Evolutionary conservation across 1,139 yeast genomes (phyloP).

Genomic region (Sugiyamaella xylanicola): DNA sequence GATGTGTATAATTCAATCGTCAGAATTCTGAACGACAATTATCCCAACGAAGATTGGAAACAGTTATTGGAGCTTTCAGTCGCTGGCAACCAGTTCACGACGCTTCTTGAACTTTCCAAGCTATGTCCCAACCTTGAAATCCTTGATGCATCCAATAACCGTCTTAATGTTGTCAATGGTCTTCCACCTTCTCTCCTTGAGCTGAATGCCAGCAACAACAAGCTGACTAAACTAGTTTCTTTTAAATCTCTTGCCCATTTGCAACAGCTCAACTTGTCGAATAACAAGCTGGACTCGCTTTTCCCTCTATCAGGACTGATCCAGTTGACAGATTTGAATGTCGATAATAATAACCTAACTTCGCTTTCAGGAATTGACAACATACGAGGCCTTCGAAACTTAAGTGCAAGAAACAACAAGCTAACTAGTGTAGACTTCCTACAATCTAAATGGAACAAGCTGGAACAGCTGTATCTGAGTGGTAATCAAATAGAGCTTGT

Average conservation of each 20-base stretch:
- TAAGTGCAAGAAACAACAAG: constrained; percentile 36
- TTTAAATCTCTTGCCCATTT: constrained; percentile 39
- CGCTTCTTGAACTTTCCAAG: constrained; percentile 41
- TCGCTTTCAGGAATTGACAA: constrained; percentile 37
- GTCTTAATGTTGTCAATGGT: constrained; percentile 43
- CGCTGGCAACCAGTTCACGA: constrained; percentile 36
- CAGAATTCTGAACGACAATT: constrained; percentile 39
- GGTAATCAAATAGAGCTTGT: constrained; percentile 34
- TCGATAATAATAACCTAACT: constrained; percentile 35
- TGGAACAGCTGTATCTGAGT: constrained; percentile 35
- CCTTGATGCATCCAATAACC: constrained; percentile 41
- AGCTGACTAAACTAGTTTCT: constrained; percentile 39
- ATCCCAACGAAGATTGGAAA: constrained; percentile 45
- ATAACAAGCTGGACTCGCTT: constrained; percentile 41
- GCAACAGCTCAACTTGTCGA: constrained; percentile 38
- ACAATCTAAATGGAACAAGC: constrained; percentile 30
- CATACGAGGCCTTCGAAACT: constrained; percentile 37
- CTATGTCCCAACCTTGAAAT: constrained; percentile 42
- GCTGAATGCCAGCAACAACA: constrained; percentile 39
- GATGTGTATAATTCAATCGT: constrained; percentile 39
- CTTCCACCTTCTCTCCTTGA: constrained; percentile 38
- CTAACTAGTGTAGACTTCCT: constrained; percentile 33
- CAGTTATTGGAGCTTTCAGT: constrained; percentile 39
- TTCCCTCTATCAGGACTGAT: constrained; percentile 39
- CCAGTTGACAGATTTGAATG: constrained; percentile 39